Evolutionary conservation across 129 eudicot genomes (phyloP).

Genomic region (Flaveria sonorensis): DNA sequence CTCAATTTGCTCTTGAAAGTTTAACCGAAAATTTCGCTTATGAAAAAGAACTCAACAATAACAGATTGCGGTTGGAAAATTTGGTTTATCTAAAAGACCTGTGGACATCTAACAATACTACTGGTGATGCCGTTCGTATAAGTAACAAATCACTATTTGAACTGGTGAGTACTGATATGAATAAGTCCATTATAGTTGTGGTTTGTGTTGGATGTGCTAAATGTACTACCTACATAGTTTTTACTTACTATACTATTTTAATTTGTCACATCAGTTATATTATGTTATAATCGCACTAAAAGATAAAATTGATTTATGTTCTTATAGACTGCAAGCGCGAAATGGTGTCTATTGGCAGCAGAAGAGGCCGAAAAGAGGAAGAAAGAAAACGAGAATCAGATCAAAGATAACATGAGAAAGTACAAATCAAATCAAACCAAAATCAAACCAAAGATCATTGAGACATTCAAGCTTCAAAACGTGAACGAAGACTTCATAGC

Average conservation of each 20-base stretch:
- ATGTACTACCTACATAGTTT: too few species aligned
- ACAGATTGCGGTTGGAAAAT: conserved; percentile 10
- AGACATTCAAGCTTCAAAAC: conserved; percentile 61
- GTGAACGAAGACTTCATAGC: conserved; percentile 50
- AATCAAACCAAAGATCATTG: conserved; percentile 19
- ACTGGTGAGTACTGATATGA: conserved; percentile 27
- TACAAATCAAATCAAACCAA: neutral
- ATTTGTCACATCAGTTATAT: too few species aligned
- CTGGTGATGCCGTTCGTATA: neutral
- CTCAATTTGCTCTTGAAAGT: conserved; percentile 12
- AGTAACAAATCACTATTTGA: conserved; percentile 24
- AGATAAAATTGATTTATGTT: neutral
- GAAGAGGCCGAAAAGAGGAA: conserved; percentile 67
- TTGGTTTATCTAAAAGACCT: conserved; percentile 15
- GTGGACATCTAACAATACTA: conserved; percentile 18
- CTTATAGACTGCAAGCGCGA: conserved; percentile 55
- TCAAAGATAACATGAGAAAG: conserved; percentile 6
- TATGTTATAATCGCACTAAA: too few species aligned
- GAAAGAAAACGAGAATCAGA: conserved; percentile 37
- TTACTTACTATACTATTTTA: too few species aligned
- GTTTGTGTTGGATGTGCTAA: too few species aligned
- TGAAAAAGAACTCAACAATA: conserved; percentile 28
- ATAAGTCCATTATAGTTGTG: too few species aligned
- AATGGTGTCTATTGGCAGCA: conserved; percentile 69
- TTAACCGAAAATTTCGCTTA: conserved; percentile 17